phyloP scores from a whole-genome alignment of 768 basidiomycete genomes.

The Mycena galopus region DNA sequence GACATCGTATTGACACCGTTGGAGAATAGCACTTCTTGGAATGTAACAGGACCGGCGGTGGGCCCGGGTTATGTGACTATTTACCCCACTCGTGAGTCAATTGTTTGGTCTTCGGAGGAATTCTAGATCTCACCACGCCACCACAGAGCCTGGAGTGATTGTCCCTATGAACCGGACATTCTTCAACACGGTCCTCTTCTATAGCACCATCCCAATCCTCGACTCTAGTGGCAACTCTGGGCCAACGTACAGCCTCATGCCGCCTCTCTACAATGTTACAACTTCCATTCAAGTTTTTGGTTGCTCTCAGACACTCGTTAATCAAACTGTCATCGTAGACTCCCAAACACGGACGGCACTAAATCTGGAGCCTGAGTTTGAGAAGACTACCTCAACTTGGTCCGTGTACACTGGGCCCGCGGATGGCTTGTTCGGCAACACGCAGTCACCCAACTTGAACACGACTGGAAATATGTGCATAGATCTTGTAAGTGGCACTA shows the following conservation, averaged over 20 bases:
- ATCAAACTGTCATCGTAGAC: conserved; percentile 6
- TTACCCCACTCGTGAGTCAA: neutral
- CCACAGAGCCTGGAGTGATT: conserved; percentile 3
- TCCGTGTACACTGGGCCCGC: neutral
- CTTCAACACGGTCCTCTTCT: neutral
- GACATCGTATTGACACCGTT: neutral
- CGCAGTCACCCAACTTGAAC: neutral
- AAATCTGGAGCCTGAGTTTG: neutral
- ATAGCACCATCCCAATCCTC: conserved; percentile 9
- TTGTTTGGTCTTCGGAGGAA: neutral
- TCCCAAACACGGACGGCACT: neutral
- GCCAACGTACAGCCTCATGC: neutral
- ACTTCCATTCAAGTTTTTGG: neutral
- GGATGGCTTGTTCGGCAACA: neutral
- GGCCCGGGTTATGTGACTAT: neutral
- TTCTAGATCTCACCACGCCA: neutral
- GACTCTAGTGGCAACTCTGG: neutral
- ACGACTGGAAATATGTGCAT: neutral
- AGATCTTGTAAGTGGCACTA: neutral
- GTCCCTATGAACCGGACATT: neutral
- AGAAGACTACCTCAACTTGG: conserved; percentile 13
- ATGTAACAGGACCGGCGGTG: neutral
- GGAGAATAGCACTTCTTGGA: conserved; percentile 1
- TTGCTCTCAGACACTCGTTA: neutral
- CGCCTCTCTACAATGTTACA: neutral